Evolutionary conservation across 306 rosid species (phyloP).

Genomic region (Vigna nakashimae): DNA sequence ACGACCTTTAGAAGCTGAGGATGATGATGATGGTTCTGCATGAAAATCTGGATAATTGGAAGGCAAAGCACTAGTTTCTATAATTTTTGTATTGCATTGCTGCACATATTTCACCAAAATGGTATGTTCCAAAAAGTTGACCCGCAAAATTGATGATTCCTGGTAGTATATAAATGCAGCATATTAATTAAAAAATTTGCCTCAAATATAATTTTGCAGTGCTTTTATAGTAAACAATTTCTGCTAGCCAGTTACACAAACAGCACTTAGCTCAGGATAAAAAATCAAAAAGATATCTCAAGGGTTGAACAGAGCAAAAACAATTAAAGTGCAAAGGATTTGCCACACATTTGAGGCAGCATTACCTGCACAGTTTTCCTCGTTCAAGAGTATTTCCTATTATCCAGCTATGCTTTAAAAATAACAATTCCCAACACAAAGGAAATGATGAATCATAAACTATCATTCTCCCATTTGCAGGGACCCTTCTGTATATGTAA

Average conservation of each 20-base stretch:
- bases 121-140: slow-evolving; percentile 68
- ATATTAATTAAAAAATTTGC: slow-evolving; percentile 2
- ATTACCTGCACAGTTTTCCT: background rate
- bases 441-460: background rate
- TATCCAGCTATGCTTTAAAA: slow-evolving; percentile 20
- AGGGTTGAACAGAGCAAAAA: slow-evolving; percentile 3
- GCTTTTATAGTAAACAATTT: slow-evolving; percentile 22
- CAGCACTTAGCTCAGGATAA: background rate
- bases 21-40: slow-evolving; percentile 49
- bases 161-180: slow-evolving; percentile 45
- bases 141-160: slow-evolving; percentile 74
- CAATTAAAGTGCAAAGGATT: slow-evolving; percentile 6
- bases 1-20: slow-evolving; percentile 66
- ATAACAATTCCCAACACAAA: slow-evolving; percentile 27
- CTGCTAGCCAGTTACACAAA: background rate
- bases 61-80: slow-evolving; percentile 52
- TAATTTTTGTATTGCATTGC: slow-evolving; percentile 53
- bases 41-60: slow-evolving; percentile 49
- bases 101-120: slow-evolving; percentile 73
- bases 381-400: slow-evolving; percentile 12
- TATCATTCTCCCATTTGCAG: slow-evolving; percentile 11
- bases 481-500: background rate
- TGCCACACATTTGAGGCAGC: slow-evolving; percentile 4
- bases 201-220: background rate
- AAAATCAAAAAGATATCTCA: slow-evolving; percentile 3